Conservation (phyloP, 768 basidiomycete species). For the Boletus edulis region DNA sequence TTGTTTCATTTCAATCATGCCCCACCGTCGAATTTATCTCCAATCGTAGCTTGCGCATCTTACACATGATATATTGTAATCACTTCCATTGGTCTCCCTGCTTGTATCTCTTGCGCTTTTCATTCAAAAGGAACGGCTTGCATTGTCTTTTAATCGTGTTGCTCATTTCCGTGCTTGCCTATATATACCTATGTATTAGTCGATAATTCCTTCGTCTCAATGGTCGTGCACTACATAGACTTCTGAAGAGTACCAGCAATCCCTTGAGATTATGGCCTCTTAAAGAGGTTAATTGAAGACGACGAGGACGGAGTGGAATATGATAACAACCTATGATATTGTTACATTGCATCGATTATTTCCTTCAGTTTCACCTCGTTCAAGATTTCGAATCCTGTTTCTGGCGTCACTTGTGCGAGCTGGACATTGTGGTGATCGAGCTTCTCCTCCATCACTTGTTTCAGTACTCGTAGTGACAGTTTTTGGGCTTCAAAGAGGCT, state of each 20-base stretch:
- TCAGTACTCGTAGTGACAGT: constrained; percentile 83
- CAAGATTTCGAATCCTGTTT: constrained; percentile 86
- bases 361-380: constrained; percentile 77
- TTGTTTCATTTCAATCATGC: neutral
- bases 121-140: constrained; percentile 8
- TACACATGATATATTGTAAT: constrained; percentile 18
- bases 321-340: constrained; percentile 13
- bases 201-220: constrained; percentile 7
- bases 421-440: constrained; percentile 99
- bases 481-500: constrained; percentile 84
- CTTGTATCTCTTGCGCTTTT: constrained; percentile 15
- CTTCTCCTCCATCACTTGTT: constrained; percentile 99
- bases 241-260: neutral
- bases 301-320: constrained; percentile 2
- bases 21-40: constrained; percentile 8
- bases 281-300: neutral
- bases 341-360: constrained; percentile 81
- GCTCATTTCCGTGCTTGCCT: neutral
- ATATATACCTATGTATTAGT: constrained; percentile 28
- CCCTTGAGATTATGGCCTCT: neutral
- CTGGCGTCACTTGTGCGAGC: constrained; percentile 88
- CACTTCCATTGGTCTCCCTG: constrained; percentile 8
- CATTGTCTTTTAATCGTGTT: constrained; percentile 13
- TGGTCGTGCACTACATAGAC: constrained; percentile 4
- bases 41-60: constrained; percentile 12